Conservation (phyloP, 164 flowering plant species). For the Umbilicus rupestris region DNA sequence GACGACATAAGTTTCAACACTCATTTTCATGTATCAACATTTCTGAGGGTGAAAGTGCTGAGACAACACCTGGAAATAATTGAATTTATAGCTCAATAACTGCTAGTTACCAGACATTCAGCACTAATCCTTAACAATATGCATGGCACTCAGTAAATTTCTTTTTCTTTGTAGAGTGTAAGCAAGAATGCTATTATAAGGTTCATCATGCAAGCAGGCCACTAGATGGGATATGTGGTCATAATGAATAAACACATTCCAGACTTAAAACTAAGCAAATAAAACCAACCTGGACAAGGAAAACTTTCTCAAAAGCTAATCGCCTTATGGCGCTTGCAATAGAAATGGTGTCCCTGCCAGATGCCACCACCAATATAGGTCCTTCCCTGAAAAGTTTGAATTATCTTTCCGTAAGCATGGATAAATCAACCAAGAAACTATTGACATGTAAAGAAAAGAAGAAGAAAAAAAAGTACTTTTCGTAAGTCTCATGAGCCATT, state of each 20-base stretch:
- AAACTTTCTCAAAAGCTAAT: conserved; percentile 74
- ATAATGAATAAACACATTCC: not conserved
- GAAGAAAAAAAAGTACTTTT: conserved; percentile 42
- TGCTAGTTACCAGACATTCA: not conserved
- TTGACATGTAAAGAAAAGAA: not conserved
- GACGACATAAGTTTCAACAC: not conserved
- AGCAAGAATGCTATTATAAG: not conserved
- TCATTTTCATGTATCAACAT: not conserved
- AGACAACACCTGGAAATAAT: not conserved
- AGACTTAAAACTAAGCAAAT: not conserved
- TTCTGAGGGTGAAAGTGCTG: not conserved
- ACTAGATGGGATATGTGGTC: not conserved
- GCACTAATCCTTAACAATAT: not conserved
- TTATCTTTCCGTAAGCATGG: not conserved
- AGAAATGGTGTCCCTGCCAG: conserved; percentile 86
- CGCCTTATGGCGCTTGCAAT: conserved; percentile 67
- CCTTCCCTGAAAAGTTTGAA: conserved; percentile 54
- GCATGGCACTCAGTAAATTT: not conserved
- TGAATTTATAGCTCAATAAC: not conserved
- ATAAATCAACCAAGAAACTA: not conserved
- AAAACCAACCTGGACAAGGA: conserved; percentile 72
- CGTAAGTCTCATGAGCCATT: conserved; percentile 67
- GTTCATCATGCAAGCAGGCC: too few species aligned
- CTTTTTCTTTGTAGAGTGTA: not conserved
- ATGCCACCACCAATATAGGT: conserved; percentile 85